These are phyloP conservation scores for Aurantiochytrium sp. DNA, from an alignment of 108 stramenopile species.

Conservation along the genomic window DNA sequence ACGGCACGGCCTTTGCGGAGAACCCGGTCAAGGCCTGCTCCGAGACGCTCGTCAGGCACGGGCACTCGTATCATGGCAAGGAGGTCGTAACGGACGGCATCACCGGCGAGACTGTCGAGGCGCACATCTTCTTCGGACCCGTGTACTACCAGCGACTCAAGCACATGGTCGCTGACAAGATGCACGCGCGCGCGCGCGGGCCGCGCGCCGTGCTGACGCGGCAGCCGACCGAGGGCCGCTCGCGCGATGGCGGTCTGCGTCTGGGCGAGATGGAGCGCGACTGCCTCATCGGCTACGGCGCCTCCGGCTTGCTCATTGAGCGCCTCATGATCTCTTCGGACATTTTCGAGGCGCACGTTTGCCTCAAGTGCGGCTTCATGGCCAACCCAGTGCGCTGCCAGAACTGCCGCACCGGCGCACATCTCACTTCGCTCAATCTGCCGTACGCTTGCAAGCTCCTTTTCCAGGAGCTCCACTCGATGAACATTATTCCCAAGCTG, in stretches of 20 bases:
- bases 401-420: constrained; percentile 8
- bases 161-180: constrained; percentile 99
- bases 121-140: constrained; percentile 96
- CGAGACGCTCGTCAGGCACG: constrained; percentile 81
- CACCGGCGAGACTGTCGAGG: constrained; percentile 86
- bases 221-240: constrained; percentile 97
- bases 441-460: constrained; percentile 68
- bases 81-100: constrained; percentile 97
- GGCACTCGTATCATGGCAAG: constrained; percentile 94
- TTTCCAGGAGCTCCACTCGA: constrained; percentile 65
- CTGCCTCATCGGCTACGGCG: constrained; percentile 98
- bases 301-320: constrained; percentile 94
- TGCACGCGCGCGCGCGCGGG: constrained; percentile 93
- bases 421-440: constrained; percentile 46
- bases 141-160: constrained; percentile 99
- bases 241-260: constrained; percentile 93
- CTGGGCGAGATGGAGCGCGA: constrained; percentile 99
- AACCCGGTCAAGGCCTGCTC: constrained; percentile 83
- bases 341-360: constrained; percentile 92
- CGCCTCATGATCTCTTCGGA: constrained; percentile 95
- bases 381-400: constrained; percentile 75
- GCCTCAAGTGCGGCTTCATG: constrained; percentile 90
- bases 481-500: constrained; percentile 55
- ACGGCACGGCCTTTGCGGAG: constrained; percentile 96
- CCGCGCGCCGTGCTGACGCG: constrained; percentile 95